Evolutionary conservation across 176 grass and related monocot species (phyloP).

Genomic region (Carex pumila): DNA sequence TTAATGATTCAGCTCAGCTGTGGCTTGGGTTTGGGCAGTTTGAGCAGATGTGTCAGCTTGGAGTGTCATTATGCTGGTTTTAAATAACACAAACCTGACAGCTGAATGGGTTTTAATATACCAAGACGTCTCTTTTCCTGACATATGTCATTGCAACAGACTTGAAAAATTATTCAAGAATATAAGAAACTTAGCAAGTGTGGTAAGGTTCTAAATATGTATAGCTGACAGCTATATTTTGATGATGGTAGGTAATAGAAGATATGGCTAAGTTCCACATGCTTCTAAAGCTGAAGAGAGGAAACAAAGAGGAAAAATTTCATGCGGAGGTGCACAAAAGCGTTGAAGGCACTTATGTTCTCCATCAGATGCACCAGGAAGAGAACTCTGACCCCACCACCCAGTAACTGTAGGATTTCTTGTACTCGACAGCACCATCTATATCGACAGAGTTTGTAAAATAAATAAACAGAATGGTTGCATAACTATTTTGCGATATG

Average conservation of each 20-base stretch:
- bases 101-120: not conserved
- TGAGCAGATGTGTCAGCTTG: not conserved
- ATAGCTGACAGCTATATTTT: too few relatives aligned
- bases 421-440: not conserved
- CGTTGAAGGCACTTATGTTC: conserved; percentile 64
- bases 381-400: conserved; percentile 41
- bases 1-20: not conserved
- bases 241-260: conserved; percentile 39
- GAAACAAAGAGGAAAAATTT: conserved; percentile 74
- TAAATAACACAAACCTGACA: not conserved
- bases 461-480: not conserved
- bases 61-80: not conserved
- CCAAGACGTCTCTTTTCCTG: not conserved
- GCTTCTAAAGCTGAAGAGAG: conserved; percentile 87
- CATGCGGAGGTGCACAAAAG: conserved; percentile 88
- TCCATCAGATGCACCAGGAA: conserved; percentile 57
- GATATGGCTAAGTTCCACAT: conserved; percentile 63
- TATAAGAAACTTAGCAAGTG: too few relatives aligned
- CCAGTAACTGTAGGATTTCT: conserved; percentile 23
- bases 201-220: not conserved
- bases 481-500: not conserved
- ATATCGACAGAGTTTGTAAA: not conserved
- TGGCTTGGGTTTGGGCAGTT: not conserved
- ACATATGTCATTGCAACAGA: not conserved
- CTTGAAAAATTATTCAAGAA: not conserved